Percentiles rank a stretch among this genome's conserved stretches.
Conservation (phyloP, 805 yeast genomes). For the Candida sonorensis region DNA sequence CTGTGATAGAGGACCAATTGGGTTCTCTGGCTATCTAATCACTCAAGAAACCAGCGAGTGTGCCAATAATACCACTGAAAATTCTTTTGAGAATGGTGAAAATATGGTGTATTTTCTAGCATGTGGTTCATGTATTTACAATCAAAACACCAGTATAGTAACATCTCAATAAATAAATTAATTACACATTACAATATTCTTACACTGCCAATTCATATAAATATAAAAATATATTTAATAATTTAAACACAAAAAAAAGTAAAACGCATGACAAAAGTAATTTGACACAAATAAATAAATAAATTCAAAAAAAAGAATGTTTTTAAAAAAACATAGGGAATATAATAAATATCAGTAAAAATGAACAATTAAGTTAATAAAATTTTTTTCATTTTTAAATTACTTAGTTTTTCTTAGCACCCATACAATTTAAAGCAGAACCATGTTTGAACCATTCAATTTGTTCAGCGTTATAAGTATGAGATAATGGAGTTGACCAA, state of each 20-base stretch:
- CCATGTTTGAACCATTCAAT: slow-evolving; percentile 99
- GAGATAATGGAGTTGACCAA: slow-evolving; percentile 89
- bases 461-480: slow-evolving; percentile 95
- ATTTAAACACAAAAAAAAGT: too few relatives aligned
- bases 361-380: too few relatives aligned
- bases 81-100: slow-evolving; percentile 8
- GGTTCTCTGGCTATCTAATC: slow-evolving; percentile 45
- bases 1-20: slow-evolving; percentile 74
- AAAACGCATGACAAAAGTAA: too few relatives aligned
- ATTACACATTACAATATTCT: too few relatives aligned
- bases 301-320: too few relatives aligned
- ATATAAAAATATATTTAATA: too few relatives aligned
- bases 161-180: too few relatives aligned
- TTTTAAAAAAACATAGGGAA: too few relatives aligned
- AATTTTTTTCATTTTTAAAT: too few relatives aligned
- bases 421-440: slow-evolving; percentile 95
- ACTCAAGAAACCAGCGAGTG: slow-evolving; percentile 7
- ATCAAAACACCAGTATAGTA: neutral
- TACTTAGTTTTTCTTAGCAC: slow-evolving; percentile 22
- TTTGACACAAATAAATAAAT: too few relatives aligned
- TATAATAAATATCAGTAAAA: too few relatives aligned
- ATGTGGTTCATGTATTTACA: slow-evolving; percentile 10
- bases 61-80: slow-evolving; percentile 4
- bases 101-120: slow-evolving; percentile 10
- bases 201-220: too few relatives aligned